Evolutionary conservation across 1,139 yeast species (phyloP), one percentile per base, ranked within the genome.

Genomic region (Sugiyamaella neomexicana): DNA sequence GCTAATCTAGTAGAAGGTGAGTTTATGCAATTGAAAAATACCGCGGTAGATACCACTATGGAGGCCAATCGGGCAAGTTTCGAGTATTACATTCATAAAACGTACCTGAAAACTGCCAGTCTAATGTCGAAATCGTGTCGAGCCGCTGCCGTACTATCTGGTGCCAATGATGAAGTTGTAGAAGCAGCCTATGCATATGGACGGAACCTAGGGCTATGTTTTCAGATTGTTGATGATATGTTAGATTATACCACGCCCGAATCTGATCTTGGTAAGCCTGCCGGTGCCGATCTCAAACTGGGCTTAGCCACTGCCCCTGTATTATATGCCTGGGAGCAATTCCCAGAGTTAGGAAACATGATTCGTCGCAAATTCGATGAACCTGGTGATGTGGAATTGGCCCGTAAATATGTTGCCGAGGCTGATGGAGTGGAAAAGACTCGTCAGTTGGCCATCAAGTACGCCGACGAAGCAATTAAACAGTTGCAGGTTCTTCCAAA

Each of bases 241-340:
- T 79, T 95, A 62, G 99, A 93, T 72, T 93, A 89, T 68, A 89
- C 97, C 0, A 84, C 89, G 17, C 83, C 93, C 41, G 90, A 89
- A 32, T 80, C 80, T 34, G 82, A 87, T 51, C 75, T 93, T 57
- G 99, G 99, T 40, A 93, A 93, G 70, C 99, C 99, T 10, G 86
- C 96, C 20, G 96, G 91, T 65, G 98, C 97, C 1, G 99, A 93
- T 72, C 78, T 93, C 63, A 85, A 91, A 69, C 77, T 93, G 48
- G 99, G 99, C 0, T 78, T 93, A 60, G 98, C 98, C 1, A 93
- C 99, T 0, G 98, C 98, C 0, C 99, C 99, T 1, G 91, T 93
- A 3, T 75, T 93, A 55, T 93, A 80, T 72, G 98, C 99, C 1
- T 93, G 99, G 99, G 83, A 81, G 65, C 82, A 86, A 68, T 83